Base-by-base conservation (phyloP, 495 filamentous ascomycete species). In the Aspergillus bridgeri region DNA sequence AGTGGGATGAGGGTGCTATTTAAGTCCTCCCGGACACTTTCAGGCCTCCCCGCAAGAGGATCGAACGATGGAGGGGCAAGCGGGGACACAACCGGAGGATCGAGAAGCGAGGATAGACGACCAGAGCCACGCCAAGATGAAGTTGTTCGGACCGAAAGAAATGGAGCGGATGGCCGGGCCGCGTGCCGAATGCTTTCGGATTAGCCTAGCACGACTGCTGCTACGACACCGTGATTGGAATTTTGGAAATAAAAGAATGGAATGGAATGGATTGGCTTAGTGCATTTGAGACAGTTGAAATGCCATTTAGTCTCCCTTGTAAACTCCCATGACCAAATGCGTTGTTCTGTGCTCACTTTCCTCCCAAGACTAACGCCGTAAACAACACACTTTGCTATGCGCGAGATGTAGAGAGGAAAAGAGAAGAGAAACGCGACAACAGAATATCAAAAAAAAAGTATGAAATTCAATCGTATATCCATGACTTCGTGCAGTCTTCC, bases 101-200 rank as follows among this genome's bases (percentile, higher is more conserved):
- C 33, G 33, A 29, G 22, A 5, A 9, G 23, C 22, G 23, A 7
- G 18, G 11, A 53, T 33, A 27, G 19, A 52, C 23, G 48, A 22
- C 22, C 22, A 48, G 57, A 42, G 22, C 81, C 47, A 53, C 57
- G 48, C 61, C 61, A 61, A 56, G 56, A 60, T 58, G 57, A 69
- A 57, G 68, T 29, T 27, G 59, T 51, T 48, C 47, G 27, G 4
- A 29, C 21, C 42, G 6, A 48, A 15, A 38, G 13, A 54, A 42
- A 48, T 42, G 58, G 38, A 50, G 56, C 64, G 71, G 65, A 57
- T 69, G 49, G 38, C 59, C 70, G 70, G 72, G 54, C 72, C 70
- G 69, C 46, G 47, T 56, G 54, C 65, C 68, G 67, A 51, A 43
- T 53, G 19, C 6, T 46, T 48, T 42, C 29, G 51, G 48, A 9